Base-by-base conservation (phyloP, 192 early-diverging fungal species). In the Radiomyces spectabilis region DNA sequence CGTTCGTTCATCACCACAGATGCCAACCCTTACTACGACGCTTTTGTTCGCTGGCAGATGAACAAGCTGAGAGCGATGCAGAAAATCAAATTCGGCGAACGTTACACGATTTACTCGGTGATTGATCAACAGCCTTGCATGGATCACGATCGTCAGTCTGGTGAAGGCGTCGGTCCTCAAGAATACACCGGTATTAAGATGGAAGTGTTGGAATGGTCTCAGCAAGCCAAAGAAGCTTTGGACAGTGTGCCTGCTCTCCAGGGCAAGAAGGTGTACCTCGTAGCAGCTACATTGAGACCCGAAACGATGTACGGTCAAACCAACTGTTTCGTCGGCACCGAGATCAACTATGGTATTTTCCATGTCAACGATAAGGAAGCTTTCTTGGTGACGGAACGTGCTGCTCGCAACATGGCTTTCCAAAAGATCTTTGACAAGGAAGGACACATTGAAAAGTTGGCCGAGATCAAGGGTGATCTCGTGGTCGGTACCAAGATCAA, bases 271-370 rank as follows among this genome's bases (percentile, higher is more conserved):
- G 67, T 99, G 21, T 99, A 75, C 69, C 70, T 96, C 53, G 92
- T 97, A 12, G 95, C 97, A 18, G 97, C 91, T 41, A 99, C 97
- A 45, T 74, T 97, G 46, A 81, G 94, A 26, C 97, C 97, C 2
- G 97, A 99, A 75, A 99, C 97, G 63, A 99, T 99, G 95, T 97
- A 97, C 63, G 97, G 93, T 51, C 94, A 97, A 71, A 99, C 94
- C 51, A 97, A 97, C 74, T 97, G 95, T 72, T 97, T 86, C 65
- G 93, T 97, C 24, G 94, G 93, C 48, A 79, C 84, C n/a, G 85
- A 88, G 29, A 74, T 99, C 53, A 85, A 80, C 37, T 99, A 99
- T 61, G 93, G 93, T 29, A 74, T 99, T 57, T 97, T 78, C 71
- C 61, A 85, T 62, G 85, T 84, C 25, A 74, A 82, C 51, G 83